Evolutionary conservation across 192 early-diverging fungal species (phyloP).

Genomic region (Podila epigama): DNA sequence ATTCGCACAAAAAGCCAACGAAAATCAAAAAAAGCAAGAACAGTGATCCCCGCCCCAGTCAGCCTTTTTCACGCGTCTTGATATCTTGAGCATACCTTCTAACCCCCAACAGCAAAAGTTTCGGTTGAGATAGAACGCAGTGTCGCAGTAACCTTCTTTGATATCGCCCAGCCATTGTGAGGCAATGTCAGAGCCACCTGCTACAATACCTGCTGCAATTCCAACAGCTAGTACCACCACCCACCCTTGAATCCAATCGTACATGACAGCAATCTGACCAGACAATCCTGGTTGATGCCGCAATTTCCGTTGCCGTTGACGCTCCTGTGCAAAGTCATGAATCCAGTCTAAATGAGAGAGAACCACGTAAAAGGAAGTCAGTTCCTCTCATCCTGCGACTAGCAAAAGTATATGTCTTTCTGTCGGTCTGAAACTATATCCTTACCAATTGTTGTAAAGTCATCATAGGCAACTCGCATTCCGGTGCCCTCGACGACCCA

Average conservation of each 20-base stretch:
- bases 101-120: slow-evolving; percentile 82
- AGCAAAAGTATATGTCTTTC: too few relatives aligned
- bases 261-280: slow-evolving; percentile 67
- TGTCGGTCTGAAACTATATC: neutral
- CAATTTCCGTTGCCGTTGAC: slow-evolving; percentile 67
- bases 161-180: slow-evolving; percentile 86
- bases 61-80: neutral
- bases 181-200: slow-evolving; percentile 75
- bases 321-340: slow-evolving; percentile 87
- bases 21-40: neutral
- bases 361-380: neutral
- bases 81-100: slow-evolving; percentile 45
- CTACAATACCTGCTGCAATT: slow-evolving; percentile 65
- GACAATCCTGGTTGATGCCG: slow-evolving; percentile 60
- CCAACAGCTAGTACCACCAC: slow-evolving; percentile 76
- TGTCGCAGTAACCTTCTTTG: slow-evolving; percentile 83
- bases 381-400: neutral
- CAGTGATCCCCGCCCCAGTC: too few relatives aligned
- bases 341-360: slow-evolving; percentile 75
- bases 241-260: slow-evolving; percentile 88
- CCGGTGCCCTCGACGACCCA: slow-evolving; percentile 56
- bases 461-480: slow-evolving; percentile 54
- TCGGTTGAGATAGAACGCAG: slow-evolving; percentile 76
- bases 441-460: slow-evolving; percentile 71
- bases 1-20: neutral